Evolutionary conservation across 148 eudicot species (phyloP).

Genomic region (Vaccinium corymbosum): DNA sequence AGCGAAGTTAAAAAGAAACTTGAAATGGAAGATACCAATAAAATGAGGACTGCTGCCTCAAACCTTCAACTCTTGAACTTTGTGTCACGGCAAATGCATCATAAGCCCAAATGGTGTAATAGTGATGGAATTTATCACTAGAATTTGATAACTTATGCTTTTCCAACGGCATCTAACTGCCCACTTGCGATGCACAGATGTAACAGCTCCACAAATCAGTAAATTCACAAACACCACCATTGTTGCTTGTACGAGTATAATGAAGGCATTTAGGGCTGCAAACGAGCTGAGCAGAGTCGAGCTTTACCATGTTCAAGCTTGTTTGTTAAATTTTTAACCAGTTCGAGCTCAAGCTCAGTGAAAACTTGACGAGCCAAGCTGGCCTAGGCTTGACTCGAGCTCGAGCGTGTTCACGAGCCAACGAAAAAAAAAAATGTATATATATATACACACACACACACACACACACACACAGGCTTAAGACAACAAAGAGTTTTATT

Average conservation of each 20-base stretch:
- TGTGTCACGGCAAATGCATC: not conserved
- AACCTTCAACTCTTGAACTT: not conserved
- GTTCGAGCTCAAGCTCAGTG: no score
- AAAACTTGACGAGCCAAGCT: no score
- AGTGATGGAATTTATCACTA: conserved; percentile 1
- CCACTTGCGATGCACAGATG: not conserved
- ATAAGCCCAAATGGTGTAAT: conserved; percentile 1
- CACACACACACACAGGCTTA: no score
- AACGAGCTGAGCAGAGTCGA: no score
- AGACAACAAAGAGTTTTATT: no score
- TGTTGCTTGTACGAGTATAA: not conserved
- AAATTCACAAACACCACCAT: not conserved
- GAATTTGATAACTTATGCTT: not conserved
- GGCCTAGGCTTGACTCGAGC: no score
- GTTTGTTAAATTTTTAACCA: no score
- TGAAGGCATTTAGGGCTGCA: not conserved
- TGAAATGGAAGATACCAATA: not conserved
- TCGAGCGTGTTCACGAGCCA: no score
- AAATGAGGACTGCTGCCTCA: not conserved
- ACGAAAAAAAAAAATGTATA: no score
- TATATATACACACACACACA: no score
- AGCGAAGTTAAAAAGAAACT: not conserved
- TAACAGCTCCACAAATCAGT: not conserved
- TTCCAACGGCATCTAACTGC: no score
- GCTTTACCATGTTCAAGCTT: no score